Base-by-base conservation (phyloP, 2,329 filamentous ascomycete species). In the Talaromyces verruculosus region DNA sequence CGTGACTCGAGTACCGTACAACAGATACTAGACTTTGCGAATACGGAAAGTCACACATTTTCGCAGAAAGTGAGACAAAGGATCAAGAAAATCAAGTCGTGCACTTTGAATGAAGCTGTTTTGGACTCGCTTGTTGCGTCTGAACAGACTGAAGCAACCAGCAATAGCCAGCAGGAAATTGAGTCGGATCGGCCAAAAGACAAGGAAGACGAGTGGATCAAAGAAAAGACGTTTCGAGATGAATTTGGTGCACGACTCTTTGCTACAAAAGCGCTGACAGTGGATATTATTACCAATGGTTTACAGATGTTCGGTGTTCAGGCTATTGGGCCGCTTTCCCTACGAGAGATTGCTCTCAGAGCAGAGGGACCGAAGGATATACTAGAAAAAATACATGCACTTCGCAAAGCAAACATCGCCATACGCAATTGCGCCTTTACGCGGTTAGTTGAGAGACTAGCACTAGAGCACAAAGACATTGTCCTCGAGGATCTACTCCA, bases 191-290 rank as follows among this genome's bases (percentile, higher is more conserved):
- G 3, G 2, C 62, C 51, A 17, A 39, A 66, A 35, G 28, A 49
- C 15, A 22, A 58, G 8, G 64, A 41, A n/a, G 45, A 58, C 5
- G 51, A 62, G 15, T 67, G 66, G 64, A 55, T 68, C 3, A 67
- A 72, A 22, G 76, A 72, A 41, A 87, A 84, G 67, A 77, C 78
- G 8, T 85, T 88, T 68, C 89, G 86, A 72, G 91, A 95, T 75
- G 78, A 82, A 0, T 84, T 96, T 35, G 89, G 91, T 19, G 90
- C 93, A n/a, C 86, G 89, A 68, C 88, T 92, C 80, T 93, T 97
- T 74, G 93, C 93, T 10, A 90, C 88, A 1, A 89, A 83, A 65
- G 90, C 91, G 76, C 84, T 95, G 25, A 86, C 89, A 0, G 81
- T 93, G 10, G 88, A 93, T 65, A 85, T 89, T 69, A 87, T 92